Base-by-base conservation (phyloP, 2,329 filamentous ascomycete species). In the Orbilia oligospora region DNA sequence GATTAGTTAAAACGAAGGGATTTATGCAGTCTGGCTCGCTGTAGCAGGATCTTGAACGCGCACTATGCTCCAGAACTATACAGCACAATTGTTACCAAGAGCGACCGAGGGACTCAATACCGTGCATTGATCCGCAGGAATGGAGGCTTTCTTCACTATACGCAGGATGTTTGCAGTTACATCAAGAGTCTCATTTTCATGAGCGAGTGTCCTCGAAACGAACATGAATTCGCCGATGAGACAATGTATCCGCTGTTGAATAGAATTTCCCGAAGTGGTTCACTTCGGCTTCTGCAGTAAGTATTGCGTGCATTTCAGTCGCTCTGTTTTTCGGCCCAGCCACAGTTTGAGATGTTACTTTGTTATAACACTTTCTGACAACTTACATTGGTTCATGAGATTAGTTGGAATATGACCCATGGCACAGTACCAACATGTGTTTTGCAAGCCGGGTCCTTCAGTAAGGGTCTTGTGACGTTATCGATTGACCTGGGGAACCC, bases 321-420 rank as follows among this genome's bases (percentile, higher is more conserved):
- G n/a, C n/a, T n/a, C n/a, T n/a, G n/a, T n/a, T n/a, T n/a, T n/a
- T n/a, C n/a, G n/a, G n/a, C n/a, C n/a, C n/a, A n/a, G n/a, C n/a
- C n/a, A n/a, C n/a, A n/a, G n/a, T n/a, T n/a, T n/a, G n/a, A n/a
- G n/a, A n/a, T n/a, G n/a, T n/a, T n/a, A n/a, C n/a, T n/a, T n/a
- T n/a, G n/a, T n/a, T n/a, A n/a, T n/a, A n/a, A n/a, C n/a, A n/a
- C n/a, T n/a, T n/a, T n/a, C n/a, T n/a, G n/a, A n/a, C n/a, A n/a
- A 27, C 48, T 51, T 14, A 51, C 12, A 51, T 8, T 27, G 10
- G 20, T 5, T 24, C 24, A 9, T 12, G 44, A 48, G 18, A n/a
- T 22, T 27, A 51, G 48, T 27, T 51, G 48, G 48, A 51, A 51
- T 14, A 51, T 51, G 48, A 22, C 22, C 20, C 20, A 51, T 24